Conservation (phyloP, 768 basidiomycete genomes). For the Termitomyces bulborhizus region DNA sequence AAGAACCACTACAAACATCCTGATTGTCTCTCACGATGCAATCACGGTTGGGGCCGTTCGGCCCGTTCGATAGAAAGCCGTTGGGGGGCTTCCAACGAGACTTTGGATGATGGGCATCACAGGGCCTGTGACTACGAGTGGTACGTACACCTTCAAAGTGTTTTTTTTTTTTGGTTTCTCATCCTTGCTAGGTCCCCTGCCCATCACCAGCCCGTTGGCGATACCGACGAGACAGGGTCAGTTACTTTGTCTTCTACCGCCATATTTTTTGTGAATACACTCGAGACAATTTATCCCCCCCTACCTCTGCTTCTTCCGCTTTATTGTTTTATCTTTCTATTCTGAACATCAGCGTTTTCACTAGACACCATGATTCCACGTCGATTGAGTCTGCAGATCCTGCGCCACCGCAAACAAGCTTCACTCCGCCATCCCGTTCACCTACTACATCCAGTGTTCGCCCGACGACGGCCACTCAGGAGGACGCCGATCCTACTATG, state of each 20-base stretch:
- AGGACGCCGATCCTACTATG: conserved; percentile 8
- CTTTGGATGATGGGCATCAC: conserved; percentile 29
- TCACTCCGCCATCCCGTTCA: conserved; percentile 12
- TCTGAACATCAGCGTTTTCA: conserved; percentile 4
- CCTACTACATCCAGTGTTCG: conserved; percentile 7
- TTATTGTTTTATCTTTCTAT: neutral
- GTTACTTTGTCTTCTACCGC: conserved; percentile 2
- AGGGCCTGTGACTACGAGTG: conserved; percentile 33
- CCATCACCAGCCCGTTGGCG: conserved; percentile 13
- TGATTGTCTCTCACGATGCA: conserved; percentile 34
- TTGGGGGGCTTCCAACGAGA: conserved; percentile 40
- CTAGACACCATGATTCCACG: conserved; percentile 7
- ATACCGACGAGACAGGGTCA: conserved; percentile 7
- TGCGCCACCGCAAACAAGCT: conserved; percentile 7
- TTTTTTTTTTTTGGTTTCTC: neutral
- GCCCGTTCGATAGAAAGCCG: conserved; percentile 45
- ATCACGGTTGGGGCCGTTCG: conserved; percentile 39
- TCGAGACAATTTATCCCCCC: conserved; percentile 1
- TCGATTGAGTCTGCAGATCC: conserved; percentile 6
- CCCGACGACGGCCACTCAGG: conserved; percentile 12
- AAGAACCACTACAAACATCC: conserved; percentile 26
- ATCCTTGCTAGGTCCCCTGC: conserved; percentile 5
- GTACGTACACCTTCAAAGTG: neutral
- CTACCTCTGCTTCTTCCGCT: conserved; percentile 13
- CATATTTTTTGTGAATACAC: neutral